These are phyloP conservation scores for Cryomyces antarcticus DNA, from an alignment of 495 filamentous ascomycete species.

Conservation along the genomic window DNA sequence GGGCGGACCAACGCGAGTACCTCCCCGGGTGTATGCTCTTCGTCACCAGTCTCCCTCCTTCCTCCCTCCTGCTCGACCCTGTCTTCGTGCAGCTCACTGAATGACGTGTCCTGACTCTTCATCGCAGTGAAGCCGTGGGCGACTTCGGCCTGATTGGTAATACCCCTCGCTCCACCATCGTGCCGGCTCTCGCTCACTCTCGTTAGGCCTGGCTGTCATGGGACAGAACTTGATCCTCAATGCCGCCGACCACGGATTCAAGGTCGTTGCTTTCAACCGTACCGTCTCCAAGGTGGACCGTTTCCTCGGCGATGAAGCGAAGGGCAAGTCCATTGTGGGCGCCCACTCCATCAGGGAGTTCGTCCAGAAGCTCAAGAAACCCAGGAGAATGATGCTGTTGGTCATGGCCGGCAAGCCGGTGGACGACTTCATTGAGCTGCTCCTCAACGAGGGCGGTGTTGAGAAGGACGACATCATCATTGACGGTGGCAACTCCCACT, in stretches of 20 bases:
- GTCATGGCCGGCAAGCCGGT: constrained; percentile 96
- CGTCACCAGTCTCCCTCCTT: too few relatives aligned
- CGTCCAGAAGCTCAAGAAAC: constrained; percentile 84
- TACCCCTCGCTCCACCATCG: too few relatives aligned
- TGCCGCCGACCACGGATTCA: constrained; percentile 90
- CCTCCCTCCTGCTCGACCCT: too few relatives aligned
- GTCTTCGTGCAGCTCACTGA: too few relatives aligned
- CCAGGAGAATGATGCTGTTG: constrained; percentile 89
- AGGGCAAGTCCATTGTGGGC: constrained; percentile 79
- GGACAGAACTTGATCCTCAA: constrained; percentile 96
- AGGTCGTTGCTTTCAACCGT: constrained; percentile 91
- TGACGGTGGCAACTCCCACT: constrained; percentile 98
- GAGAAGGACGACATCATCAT: constrained; percentile 96
- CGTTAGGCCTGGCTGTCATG: constrained; percentile 71
- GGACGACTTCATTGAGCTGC: constrained; percentile 92
- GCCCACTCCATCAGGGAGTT: constrained; percentile 91
- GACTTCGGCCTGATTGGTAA: constrained; percentile 97
- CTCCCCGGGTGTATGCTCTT: not conserved
- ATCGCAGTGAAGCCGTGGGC: constrained; percentile 15
- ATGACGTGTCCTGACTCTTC: not conserved
- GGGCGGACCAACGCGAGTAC: constrained; percentile 19
- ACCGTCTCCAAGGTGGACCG: constrained; percentile 92
- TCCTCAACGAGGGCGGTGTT: constrained; percentile 52
- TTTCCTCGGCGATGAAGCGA: constrained; percentile 42
- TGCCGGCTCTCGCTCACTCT: too few relatives aligned